Conservation (phyloP, 2,329 filamentous ascomycete genomes). For the Trichoderma sp. region DNA sequence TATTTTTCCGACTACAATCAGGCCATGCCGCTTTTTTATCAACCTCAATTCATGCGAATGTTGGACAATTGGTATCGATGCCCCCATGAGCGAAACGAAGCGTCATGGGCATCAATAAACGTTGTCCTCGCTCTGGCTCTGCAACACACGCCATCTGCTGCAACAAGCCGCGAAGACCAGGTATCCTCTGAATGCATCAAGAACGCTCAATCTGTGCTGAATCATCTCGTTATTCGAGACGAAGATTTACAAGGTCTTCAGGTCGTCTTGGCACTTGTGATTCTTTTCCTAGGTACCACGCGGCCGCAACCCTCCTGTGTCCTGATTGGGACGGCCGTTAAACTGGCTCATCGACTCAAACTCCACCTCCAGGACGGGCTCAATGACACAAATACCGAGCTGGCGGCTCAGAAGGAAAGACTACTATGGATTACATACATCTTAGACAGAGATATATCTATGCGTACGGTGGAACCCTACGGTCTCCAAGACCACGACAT, state of each 20-base stretch:
- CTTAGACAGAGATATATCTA: background rate
- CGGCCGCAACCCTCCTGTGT: background rate
- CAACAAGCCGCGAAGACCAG: background rate
- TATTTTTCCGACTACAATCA: background rate
- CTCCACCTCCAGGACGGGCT: background rate
- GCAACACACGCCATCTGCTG: background rate
- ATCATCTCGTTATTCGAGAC: background rate
- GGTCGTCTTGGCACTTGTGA: background rate
- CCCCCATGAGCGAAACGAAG: background rate
- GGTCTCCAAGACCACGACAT: background rate
- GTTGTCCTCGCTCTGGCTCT: background rate
- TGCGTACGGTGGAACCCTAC: background rate
- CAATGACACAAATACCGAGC: background rate
- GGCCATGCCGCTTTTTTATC: background rate
- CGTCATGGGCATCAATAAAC: background rate
- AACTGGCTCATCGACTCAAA: background rate
- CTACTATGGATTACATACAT: background rate
- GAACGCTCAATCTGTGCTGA: background rate
- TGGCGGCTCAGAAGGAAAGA: background rate
- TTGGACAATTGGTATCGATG: background rate
- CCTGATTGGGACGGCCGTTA: background rate
- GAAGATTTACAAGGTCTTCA: background rate
- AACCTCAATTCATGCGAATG: background rate
- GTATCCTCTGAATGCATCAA: background rate
- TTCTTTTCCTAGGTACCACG: background rate